Evolutionary conservation across 2,329 filamentous ascomycete species (phyloP), one percentile per base, ranked within the genome.

Genomic region (Diaporthe vexans): DNA sequence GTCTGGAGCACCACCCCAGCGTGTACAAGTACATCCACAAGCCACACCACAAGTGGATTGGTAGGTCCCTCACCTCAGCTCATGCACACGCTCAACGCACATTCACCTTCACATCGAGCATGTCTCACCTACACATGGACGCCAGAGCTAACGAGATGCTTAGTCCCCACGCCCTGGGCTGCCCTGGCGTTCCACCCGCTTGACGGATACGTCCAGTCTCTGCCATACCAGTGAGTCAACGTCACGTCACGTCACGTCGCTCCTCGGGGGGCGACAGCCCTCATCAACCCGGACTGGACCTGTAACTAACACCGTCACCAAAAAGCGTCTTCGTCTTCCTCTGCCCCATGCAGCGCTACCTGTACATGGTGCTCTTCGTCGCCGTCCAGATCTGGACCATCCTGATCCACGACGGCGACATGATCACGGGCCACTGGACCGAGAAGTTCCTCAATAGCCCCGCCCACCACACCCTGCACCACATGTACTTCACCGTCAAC

Each of bases 401-500:
- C 75, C 79, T 87, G 73, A 87, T 87, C 70, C 85, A 87, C 80
- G 85, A 87, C 76, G 85, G 85, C 76, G 85, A 87, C 81, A 86
- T 86, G 83, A 85, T 87, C 69, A 81, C 85, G 19, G 85, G 83
- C 69, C 84, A 87, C 77, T 86, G 84, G 83, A 80, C 83, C 24
- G 85, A 86, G 74, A 85, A 83, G 75, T 86, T 82, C 77, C 84
- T 87, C 81, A 87, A 87, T 82, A 85, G 84, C 76, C 84, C 86
- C 9, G 85, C 86, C 15, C 85, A 86, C 78, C 85, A 87, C 81
- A 86, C 85, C 5, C 81, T 87, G 43, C 85, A 87, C 78, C 85
- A 87, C 80, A 85, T 87, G 79, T 87, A 86, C 80, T 87, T 87
- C 78, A 87, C 83, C 75, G 83, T 84, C 83, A 87, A 87, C 80